Evolutionary conservation across 306 rosid genomes (phyloP), one percentile per base, ranked within the genome.

Genomic region (Delonix regia): DNA sequence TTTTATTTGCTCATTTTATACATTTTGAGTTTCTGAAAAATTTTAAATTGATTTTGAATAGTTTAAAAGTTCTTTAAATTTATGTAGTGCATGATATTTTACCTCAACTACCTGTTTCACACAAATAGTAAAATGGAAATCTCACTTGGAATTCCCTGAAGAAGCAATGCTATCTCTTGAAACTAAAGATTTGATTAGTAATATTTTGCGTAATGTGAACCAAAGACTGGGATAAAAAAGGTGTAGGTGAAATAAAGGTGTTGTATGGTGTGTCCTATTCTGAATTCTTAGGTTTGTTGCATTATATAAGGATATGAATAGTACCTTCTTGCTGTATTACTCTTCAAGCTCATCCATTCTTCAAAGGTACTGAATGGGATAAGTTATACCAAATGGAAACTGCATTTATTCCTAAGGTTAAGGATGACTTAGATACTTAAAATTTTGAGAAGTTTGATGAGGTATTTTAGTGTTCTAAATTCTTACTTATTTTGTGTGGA

Each of bases 161-260:
- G 98, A 92, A 81, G 98, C 82, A 82, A 86, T 69, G 66, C 77
- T 94, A 36, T 85, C 98, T 84, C 82, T 73, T 6, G 91, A 88
- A 78, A 93, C 97, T 69, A 90, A 81, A 87, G 97, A 89, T 90
- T 87, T 94, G 69, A 85, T 89, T 44, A 83, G 85, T 73, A 90
- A 83, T 71, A 94, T 92, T 76, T 80, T 94, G 87, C 92, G 98
- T 74, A 85, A 85, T 80, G 97, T 94, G 49, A 79, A 39, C 80
- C 92, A 90, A 59, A 90, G 98, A 74, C 78, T 94, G 64, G 98
- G 98, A 13, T 83, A n/a, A 93, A 83, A 87, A 89, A 22, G 97
- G 98, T 15, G 88, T 94, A 47, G 52, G 42, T 80, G 97, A 94
- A 88, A 94, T 94, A 84, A 92, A 94, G 98, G 97, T 94, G 97